Evolutionary conservation across 371 early-diverging fungal genomes (phyloP).

Genomic region (Mortierella polycephala): DNA sequence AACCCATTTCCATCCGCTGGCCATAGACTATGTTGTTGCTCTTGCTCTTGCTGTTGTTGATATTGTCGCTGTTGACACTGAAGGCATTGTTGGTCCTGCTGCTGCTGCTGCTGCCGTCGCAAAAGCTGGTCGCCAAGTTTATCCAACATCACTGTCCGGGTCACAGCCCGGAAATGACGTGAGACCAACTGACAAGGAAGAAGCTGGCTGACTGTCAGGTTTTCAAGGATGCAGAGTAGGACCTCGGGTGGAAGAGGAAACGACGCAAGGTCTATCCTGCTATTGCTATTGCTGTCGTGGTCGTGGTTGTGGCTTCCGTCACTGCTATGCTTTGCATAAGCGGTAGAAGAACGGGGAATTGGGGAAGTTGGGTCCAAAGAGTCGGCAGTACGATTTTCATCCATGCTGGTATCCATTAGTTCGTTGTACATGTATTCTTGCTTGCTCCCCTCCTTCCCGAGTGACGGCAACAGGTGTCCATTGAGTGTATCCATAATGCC

Average conservation of each 20-base stretch:
- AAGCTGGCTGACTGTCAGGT: slow-evolving; percentile 18
- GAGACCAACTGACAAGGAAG: slow-evolving; percentile 41
- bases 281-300: too few relatives aligned
- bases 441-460: background rate
- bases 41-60: background rate
- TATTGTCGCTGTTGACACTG: background rate
- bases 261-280: background rate
- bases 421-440: background rate
- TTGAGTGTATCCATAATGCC: background rate
- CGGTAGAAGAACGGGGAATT: too few relatives aligned
- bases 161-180: slow-evolving; percentile 19
- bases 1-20: background rate
- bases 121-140: slow-evolving; percentile 17
- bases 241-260: slow-evolving; percentile 35
- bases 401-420: background rate
- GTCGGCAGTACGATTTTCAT: background rate
- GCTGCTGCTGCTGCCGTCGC: background rate
- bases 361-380: too few relatives aligned
- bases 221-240: slow-evolving; percentile 15
- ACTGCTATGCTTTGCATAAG: background rate
- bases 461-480: background rate
- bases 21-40: too few relatives aligned
- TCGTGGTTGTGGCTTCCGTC: background rate
- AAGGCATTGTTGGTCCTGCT: background rate
- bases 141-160: slow-evolving; percentile 28